Evolutionary conservation across 2,329 filamentous ascomycete genomes (phyloP).

Genomic region (Elsinoe fawcettii): DNA sequence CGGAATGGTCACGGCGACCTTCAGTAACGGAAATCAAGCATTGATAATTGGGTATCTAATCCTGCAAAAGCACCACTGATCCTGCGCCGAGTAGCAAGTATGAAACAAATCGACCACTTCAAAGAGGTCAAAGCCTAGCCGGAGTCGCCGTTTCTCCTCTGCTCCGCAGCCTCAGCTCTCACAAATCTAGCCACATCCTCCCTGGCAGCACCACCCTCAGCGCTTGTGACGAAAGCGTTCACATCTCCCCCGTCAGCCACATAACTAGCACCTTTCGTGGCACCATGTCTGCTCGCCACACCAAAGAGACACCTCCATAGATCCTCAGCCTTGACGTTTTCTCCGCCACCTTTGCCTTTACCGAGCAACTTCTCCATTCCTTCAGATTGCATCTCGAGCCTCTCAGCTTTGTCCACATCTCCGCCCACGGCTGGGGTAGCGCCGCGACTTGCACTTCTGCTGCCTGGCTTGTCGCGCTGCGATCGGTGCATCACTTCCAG

Average conservation of each 20-base stretch:
- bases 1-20: not conserved
- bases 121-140: not conserved
- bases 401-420: constrained; percentile 73
- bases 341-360: constrained; percentile 63
- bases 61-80: not conserved
- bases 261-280: not conserved
- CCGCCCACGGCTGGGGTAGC: constrained; percentile 43
- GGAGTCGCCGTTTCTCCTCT: constrained; percentile 24
- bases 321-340: constrained; percentile 69
- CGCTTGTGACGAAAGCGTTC: not conserved
- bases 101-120: not conserved
- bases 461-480: constrained; percentile 5
- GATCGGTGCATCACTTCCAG: constrained; percentile 60
- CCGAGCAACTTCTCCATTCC: constrained; percentile 62
- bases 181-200: constrained; percentile 44
- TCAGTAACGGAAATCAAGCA: not conserved
- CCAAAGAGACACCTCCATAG: constrained; percentile 88
- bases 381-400: constrained; percentile 69
- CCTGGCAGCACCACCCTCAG: constrained; percentile 26
- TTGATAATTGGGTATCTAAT: not conserved
- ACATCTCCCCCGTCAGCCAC: not conserved
- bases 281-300: constrained; percentile 35
- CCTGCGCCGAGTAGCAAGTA: too few species aligned
- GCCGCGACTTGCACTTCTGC: constrained; percentile 25
- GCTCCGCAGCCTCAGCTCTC: constrained; percentile 49